Evolutionary conservation across 352 stramenopile genomes (phyloP), one percentile per base, ranked within the genome.

Genomic region (Phytophthora macrochlamydospora): DNA sequence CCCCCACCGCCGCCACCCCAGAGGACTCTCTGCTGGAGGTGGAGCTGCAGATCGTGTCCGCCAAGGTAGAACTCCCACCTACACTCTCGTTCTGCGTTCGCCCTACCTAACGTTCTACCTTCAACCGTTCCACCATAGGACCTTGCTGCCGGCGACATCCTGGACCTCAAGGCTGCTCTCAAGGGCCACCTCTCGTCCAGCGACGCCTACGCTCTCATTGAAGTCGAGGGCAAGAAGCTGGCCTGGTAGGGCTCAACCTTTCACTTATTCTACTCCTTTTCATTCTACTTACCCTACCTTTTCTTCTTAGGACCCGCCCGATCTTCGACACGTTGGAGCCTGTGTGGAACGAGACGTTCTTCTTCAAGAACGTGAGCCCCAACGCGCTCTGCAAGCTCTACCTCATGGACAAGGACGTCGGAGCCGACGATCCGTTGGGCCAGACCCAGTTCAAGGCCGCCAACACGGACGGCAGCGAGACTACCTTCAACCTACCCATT

Each of bases 331-430:
- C 71, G 13, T 53, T 65, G 11, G 60, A 76, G 45, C 67, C 71
- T 3, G 51, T 51, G 30, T 79, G 71, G 71, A 71, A 79, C 56
- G 71, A 79, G 57, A 73, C 53, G 28, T 79, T 79, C 65, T 73
- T 35, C 56, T 76, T 79, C 53, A 64, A 52, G 9, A 79, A 79
- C 59, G 71, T 79, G 35, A 54, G 63, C 7, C 62, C 59, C 14
- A 56, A 73, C 59, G 54, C 67, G 9, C 12, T 68, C 12, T 76
- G 68, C 56, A 73, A 73, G 43, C 62, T 80, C 8, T 77, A 70
- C 43, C 50, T 80, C 14, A 31, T 80, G 13, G 72, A 80, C 54
- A 68, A 80, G 59, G 72, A 80, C 49, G 53, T 77, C 40, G 45
- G 63, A 29, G 65, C 35, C 9, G 72, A 80, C 56, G 72, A 80